These are phyloP conservation scores for Eucalyptus decipiens DNA, from an alignment of 345 rosid genomes.

Conservation along the genomic window DNA sequence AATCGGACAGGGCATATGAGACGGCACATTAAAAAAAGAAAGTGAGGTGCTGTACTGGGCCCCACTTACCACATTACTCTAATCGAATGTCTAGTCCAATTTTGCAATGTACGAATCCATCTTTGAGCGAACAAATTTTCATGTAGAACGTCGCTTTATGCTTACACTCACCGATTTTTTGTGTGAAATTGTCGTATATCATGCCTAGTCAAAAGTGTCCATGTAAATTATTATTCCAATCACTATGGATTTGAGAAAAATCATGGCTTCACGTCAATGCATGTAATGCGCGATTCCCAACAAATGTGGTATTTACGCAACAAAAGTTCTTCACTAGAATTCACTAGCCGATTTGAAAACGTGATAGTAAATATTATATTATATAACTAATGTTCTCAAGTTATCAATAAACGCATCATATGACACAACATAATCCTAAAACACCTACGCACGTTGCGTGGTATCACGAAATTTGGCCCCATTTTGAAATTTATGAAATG, in stretches of 20 bases:
- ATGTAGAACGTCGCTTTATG: neutral
- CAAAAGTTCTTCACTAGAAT: neutral
- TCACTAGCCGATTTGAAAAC: neutral
- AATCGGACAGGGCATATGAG: too few species aligned
- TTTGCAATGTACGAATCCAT: neutral
- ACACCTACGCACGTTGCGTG: neutral
- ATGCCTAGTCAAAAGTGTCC: neutral
- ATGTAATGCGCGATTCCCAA: too few species aligned
- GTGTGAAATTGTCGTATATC: neutral
- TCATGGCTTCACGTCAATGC: neutral
- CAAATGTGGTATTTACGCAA: neutral
- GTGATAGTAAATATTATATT: neutral
- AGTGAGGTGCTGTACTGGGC: too few species aligned
- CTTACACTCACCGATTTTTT: neutral
- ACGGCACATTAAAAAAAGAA: too few species aligned
- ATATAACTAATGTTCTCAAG: neutral
- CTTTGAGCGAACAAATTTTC: neutral
- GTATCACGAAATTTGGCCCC: too few species aligned
- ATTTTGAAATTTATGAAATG: too few species aligned
- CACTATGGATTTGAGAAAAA: neutral
- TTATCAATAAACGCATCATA: neutral
- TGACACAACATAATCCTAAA: neutral
- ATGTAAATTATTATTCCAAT: neutral
- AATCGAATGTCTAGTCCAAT: neutral
- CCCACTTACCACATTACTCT: neutral